phyloP scores from a whole-genome alignment of 768 basidiomycete species.

The Lactifluus piperatus region DNA sequence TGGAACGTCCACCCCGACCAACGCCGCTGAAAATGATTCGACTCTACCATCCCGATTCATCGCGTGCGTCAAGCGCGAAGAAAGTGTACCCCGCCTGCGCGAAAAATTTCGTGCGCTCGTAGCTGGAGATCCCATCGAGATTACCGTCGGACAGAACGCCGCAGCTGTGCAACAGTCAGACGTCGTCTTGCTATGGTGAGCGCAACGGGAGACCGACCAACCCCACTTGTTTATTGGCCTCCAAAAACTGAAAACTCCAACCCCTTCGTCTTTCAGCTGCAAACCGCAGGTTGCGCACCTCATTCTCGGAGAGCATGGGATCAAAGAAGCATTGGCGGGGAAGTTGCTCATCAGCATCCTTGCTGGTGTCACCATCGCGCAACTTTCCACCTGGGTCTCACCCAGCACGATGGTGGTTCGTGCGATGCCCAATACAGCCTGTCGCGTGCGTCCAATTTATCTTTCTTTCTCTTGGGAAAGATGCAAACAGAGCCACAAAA shows the following conservation, averaged over 20 bases:
- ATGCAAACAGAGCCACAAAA: no score
- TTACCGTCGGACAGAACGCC: conserved; percentile 63
- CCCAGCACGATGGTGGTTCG: conserved; percentile 80
- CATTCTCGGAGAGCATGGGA: conserved; percentile 67
- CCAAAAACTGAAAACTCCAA: no score
- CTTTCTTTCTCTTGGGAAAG: no score
- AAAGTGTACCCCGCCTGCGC: conserved; percentile 60
- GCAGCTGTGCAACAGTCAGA: conserved; percentile 64
- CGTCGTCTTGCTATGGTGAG: conserved; percentile 84
- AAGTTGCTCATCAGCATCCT: conserved; percentile 96
- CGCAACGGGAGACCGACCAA: neutral
- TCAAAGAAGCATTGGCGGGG: conserved; percentile 74
- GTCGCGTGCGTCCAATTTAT: conserved; percentile 56
- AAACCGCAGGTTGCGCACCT: conserved; percentile 82
- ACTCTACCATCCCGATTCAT: conserved; percentile 72
- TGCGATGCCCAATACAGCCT: conserved; percentile 98
- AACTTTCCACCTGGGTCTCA: conserved; percentile 66
- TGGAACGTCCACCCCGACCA: conserved; percentile 60
- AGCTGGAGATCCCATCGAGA: conserved; percentile 56
- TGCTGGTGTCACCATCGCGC: conserved; percentile 88
- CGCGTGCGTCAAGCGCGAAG: conserved; percentile 77
- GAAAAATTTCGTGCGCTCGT: conserved; percentile 52
- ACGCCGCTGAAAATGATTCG: conserved; percentile 43
- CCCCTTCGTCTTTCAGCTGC: no score
- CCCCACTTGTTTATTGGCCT: no score